These are phyloP conservation scores for Metschnikowia sp. DNA, from an alignment of 805 yeast species.

Conservation along the genomic window DNA sequence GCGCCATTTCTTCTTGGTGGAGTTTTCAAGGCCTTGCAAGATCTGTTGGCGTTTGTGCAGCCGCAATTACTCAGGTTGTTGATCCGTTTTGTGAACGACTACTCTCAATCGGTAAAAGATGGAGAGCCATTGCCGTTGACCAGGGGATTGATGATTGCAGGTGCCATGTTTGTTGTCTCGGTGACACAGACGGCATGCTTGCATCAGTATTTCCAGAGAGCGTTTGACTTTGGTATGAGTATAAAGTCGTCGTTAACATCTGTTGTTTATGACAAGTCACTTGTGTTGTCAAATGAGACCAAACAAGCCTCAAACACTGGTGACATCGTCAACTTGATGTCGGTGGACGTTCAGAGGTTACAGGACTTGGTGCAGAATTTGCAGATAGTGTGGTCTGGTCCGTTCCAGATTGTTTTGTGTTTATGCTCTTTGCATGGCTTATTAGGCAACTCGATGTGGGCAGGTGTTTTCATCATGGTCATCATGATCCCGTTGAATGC, in stretches of 20 bases:
- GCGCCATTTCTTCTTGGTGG: constrained; percentile 67
- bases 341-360: constrained; percentile 86
- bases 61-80: constrained; percentile 24
- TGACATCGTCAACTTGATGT: constrained; percentile 91
- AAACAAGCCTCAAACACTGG: constrained; percentile 76
- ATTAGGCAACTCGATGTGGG: constrained; percentile 92
- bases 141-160: constrained; percentile 71
- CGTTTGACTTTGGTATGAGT: constrained; percentile 74
- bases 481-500: constrained; percentile 81
- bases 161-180: constrained; percentile 71
- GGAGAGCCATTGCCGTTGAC: constrained; percentile 58
- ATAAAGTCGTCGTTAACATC: constrained; percentile 68
- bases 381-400: constrained; percentile 87
- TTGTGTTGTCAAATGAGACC: constrained; percentile 68
- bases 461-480: constrained; percentile 79
- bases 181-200: constrained; percentile 72
- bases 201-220: constrained; percentile 76
- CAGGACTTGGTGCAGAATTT: constrained; percentile 79
- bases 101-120: constrained; percentile 30
- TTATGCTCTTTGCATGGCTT: constrained; percentile 66
- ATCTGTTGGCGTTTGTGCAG: constrained; percentile 52
- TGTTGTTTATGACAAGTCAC: constrained; percentile 62
- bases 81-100: constrained; percentile 40
- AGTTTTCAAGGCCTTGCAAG: constrained; percentile 68
- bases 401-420: constrained; percentile 80